A percentile compares a stretch with the other conserved stretches of the same genome.
These are phyloP conservation scores for Triticum monococcum DNA, from an alignment of 176 grass and related monocot genomes.

Conservation along the genomic window DNA sequence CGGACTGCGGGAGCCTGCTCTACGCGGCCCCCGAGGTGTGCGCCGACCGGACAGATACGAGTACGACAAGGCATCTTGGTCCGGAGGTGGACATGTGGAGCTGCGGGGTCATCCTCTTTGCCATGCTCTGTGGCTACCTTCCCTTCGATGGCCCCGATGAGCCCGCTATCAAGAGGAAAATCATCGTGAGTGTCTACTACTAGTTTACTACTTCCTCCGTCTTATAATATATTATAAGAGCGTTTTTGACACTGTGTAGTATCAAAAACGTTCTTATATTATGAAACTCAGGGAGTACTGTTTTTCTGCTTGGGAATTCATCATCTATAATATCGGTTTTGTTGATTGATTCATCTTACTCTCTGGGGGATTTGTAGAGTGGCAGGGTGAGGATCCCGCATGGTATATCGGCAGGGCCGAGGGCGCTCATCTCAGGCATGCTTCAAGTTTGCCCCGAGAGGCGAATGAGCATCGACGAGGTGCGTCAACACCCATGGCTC, in stretches of 20 bases:
- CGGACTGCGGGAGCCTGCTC: conserved; percentile 46
- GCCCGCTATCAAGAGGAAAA: conserved; percentile 33
- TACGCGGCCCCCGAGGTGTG: conserved; percentile 62
- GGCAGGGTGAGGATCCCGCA: conserved; percentile 44
- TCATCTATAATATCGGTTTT: neutral
- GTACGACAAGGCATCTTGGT: conserved; percentile 25
- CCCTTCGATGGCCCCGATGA: conserved; percentile 67
- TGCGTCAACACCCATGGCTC: conserved; percentile 59
- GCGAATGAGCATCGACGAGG: conserved; percentile 51
- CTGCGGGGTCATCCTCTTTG: conserved; percentile 72
- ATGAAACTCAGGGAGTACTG: no score
- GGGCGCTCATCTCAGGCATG: conserved; percentile 60
- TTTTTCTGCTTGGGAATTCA: neutral
- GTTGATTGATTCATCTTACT: neutral
- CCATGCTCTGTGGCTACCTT: conserved; percentile 62
- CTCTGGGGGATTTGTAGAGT: conserved; percentile 1
- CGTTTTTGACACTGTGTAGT: no score
- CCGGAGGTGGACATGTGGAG: conserved; percentile 78
- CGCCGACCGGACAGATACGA: neutral
- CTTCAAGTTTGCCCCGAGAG: conserved; percentile 43
- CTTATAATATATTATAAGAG: no score
- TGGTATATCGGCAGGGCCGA: conserved; percentile 37
- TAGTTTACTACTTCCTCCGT: no score
- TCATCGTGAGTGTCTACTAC: conserved; percentile 20
- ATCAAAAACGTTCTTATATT: no score